Base-by-base conservation (phyloP, 2,329 filamentous ascomycete genomes). In the Arthrobotrys sphaeroides region DNA sequence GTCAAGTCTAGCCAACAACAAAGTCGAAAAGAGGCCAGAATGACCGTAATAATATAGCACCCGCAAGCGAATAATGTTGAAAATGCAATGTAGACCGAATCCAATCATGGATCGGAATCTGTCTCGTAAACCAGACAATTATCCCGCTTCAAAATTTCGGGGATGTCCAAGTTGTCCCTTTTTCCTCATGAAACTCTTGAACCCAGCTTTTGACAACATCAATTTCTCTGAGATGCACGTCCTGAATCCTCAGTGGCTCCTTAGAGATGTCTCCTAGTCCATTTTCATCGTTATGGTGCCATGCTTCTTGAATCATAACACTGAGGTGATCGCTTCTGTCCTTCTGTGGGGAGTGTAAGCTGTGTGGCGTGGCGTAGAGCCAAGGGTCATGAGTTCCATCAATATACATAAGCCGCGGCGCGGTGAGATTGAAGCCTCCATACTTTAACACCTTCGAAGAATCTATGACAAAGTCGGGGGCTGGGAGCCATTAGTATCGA, bases 251-350 rank as follows among this genome's bases (percentile, higher is more conserved):
- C 31, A 51, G 12, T 1, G 72, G 72, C 38, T 75, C 72, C 47
- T 64, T 57, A 12, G 72, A 75, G 9, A 75, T 75, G 62, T 75
- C 72, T 1, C 72, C 72, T n/a, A 91, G 79, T 0, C 89, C 89
- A 77, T 90, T 90, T 83, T 90, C 89, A 78, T 92, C 90, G 90
- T 91, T 95, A 81, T 94, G 91, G 81, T 96, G 92, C 18, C 94
- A 91, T 0, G 88, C 91, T n/a, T 87, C 86, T 2, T 85, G 83
- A 49, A 96, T 92, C 49, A 94, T 80, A n/a, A 92, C 85, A 26
- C 49, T 75, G 18, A 75, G 47, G 2, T 49, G 36, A 20, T 65
- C 57, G 20, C 38, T 26, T 51, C 57, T 16, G 16, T 75, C 55
- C 16, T 75, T 68, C 40, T 75, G 72, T 6, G 72, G 72, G 2